phyloP scores from a whole-genome alignment of 2,329 filamentous ascomycete species.

The Pseudocercospora crystallina region DNA sequence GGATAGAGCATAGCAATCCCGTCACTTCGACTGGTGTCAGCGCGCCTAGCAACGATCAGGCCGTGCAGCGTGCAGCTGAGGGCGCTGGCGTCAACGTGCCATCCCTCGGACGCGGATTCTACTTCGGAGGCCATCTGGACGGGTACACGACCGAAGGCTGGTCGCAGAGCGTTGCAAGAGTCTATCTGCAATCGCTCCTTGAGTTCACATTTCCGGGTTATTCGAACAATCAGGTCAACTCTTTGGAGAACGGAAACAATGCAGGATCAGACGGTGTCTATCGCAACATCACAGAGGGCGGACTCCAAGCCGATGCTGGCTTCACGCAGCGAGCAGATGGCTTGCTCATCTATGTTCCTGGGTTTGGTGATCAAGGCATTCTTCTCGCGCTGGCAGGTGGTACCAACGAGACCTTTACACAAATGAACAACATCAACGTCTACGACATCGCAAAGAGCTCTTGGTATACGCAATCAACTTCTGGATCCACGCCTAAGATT shows the following conservation, averaged over 20 bases:
- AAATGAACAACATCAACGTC: slow-evolving; percentile 67
- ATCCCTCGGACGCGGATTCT: slow-evolving; percentile 69
- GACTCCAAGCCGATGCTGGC: slow-evolving; percentile 63
- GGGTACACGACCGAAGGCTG: slow-evolving; percentile 63
- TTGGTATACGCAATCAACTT: slow-evolving; percentile 74
- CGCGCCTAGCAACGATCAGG: slow-evolving; percentile 55
- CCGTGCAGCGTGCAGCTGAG: slow-evolving; percentile 69
- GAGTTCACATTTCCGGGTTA: slow-evolving; percentile 75
- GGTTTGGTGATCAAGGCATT: slow-evolving; percentile 72
- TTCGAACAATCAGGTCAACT: slow-evolving; percentile 61
- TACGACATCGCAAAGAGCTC: slow-evolving; percentile 69
- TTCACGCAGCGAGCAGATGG: slow-evolving; percentile 76
- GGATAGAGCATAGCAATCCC: slow-evolving; percentile 63
- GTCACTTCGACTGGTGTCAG: slow-evolving; percentile 64
- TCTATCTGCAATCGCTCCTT: slow-evolving; percentile 72
- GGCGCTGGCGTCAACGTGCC: slow-evolving; percentile 71
- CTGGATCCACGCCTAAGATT: slow-evolving; percentile 58
- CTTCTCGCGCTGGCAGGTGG: slow-evolving; percentile 77
- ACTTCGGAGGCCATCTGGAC: slow-evolving; percentile 77
- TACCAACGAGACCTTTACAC: slow-evolving; percentile 64
- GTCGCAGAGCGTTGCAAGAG: slow-evolving; percentile 61
- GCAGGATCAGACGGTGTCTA: slow-evolving; percentile 65
- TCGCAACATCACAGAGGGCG: slow-evolving; percentile 72
- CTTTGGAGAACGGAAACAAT: slow-evolving; percentile 52
- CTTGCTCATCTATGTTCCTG: slow-evolving; percentile 71